Percentiles rank a stretch among this genome's conserved stretches.
Evolutionary conservation across 2,329 filamentous ascomycete species (phyloP).

Genomic region (Colletotrichum gloeosporioides): DNA sequence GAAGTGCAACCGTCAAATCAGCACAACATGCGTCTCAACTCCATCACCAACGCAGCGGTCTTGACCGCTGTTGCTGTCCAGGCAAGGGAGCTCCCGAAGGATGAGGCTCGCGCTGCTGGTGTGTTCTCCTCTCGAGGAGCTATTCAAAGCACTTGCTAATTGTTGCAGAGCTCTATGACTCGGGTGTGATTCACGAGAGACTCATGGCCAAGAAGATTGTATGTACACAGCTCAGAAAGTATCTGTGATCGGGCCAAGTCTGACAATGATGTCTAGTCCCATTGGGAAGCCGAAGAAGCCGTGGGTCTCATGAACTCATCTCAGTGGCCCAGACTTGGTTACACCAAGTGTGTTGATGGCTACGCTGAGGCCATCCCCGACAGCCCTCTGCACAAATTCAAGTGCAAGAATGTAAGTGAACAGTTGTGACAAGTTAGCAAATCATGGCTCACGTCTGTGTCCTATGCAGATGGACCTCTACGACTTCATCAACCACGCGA

Average conservation of each 20-base stretch:
- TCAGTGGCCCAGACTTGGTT: slow-evolving; percentile 25
- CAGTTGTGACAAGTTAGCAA: accelerated
- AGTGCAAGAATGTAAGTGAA: slow-evolving; percentile 24
- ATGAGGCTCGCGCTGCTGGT: slow-evolving; percentile 25
- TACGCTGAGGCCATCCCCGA: slow-evolving; percentile 24
- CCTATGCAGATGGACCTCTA: slow-evolving; percentile 48
- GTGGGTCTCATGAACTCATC: slow-evolving; percentile 26
- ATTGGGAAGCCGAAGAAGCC: slow-evolving; percentile 24
- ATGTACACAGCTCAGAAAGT: accelerated
- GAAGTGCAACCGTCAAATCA: not conserved
- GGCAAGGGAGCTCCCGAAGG: slow-evolving; percentile 24
- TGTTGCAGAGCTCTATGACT: slow-evolving; percentile 25
- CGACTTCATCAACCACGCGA: slow-evolving; percentile 57
- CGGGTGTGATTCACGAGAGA: slow-evolving; percentile 25
- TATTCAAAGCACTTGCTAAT: not conserved
- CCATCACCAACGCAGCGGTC: slow-evolving; percentile 11
- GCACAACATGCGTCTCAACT: slow-evolving; percentile 23
- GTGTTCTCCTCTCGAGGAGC: not conserved
- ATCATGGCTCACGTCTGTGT: not conserved
- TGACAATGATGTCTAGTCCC: not conserved
- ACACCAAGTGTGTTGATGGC: slow-evolving; percentile 27
- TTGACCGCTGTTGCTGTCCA: slow-evolving; percentile 15
- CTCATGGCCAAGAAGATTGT: slow-evolving; percentile 26
- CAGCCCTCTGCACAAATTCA: slow-evolving; percentile 26
- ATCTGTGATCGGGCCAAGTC: accelerated